Evolutionary conservation across 2,329 filamentous ascomycete species (phyloP).

Genomic region (Mariannaea elegans): DNA sequence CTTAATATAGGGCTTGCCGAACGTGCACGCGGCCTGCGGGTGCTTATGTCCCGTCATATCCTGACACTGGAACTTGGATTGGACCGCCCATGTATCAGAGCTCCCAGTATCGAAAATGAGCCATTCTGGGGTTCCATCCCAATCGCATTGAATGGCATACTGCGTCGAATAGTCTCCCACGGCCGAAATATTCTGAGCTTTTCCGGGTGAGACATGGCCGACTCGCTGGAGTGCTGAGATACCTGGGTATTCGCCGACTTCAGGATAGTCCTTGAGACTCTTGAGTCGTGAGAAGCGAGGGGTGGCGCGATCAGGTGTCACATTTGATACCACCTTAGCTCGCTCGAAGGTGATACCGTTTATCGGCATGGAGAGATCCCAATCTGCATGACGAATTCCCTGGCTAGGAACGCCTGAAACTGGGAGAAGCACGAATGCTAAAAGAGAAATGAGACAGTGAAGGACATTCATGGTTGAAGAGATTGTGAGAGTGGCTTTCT

Average conservation of each 20-base stretch:
- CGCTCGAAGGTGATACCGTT: constrained; percentile 51
- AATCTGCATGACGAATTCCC: constrained; percentile 20
- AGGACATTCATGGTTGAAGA: constrained; percentile 3
- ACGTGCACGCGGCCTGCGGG: constrained; percentile 48
- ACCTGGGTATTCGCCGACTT: constrained; percentile 36
- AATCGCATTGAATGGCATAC: constrained; percentile 52
- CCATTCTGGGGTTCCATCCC: constrained; percentile 50
- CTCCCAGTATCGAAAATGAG: constrained; percentile 61
- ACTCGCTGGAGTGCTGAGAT: constrained; percentile 42
- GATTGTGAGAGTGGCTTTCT: neutral
- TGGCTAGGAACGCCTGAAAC: neutral
- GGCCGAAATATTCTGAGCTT: constrained; percentile 51
- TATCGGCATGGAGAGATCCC: constrained; percentile 48
- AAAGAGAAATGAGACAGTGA: neutral
- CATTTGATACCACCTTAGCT: constrained; percentile 39
- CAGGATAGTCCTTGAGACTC: constrained; percentile 36
- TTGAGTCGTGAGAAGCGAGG: constrained; percentile 46
- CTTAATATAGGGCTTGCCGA: constrained; percentile 50
- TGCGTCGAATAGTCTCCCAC: constrained; percentile 51
- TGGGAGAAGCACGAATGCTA: constrained; percentile 8
- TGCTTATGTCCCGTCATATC: constrained; percentile 45
- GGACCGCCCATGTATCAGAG: constrained; percentile 60
- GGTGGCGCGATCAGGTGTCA: constrained; percentile 41
- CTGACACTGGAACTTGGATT: constrained; percentile 52
- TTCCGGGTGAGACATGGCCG: constrained; percentile 23